phyloP scores from a whole-genome alignment of 805 yeast genomes.

The Teunomyces tritomae region DNA sequence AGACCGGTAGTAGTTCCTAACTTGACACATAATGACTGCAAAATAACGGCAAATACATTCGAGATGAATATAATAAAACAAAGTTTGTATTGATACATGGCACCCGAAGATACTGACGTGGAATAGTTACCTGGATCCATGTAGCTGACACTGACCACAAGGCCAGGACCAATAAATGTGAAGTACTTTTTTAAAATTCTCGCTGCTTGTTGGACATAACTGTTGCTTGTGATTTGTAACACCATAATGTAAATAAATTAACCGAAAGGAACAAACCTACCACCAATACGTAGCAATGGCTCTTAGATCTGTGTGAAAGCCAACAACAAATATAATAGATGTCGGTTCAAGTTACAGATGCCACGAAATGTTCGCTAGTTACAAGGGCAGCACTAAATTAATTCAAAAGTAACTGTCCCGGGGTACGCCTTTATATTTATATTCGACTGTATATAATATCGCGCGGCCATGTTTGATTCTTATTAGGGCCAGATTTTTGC shows the following conservation, averaged over 20 bases:
- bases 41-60: constrained; percentile 78
- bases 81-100: constrained; percentile 69
- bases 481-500: background rate
- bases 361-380: too few species aligned
- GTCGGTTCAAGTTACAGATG: too few species aligned
- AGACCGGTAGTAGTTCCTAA: constrained; percentile 88
- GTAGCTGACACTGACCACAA: constrained; percentile 85
- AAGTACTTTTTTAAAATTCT: constrained; percentile 49
- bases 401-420: too few species aligned
- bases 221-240: background rate
- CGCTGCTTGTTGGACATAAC: background rate
- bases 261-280: too few species aligned
- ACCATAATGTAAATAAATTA: background rate
- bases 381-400: too few species aligned
- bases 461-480: background rate
- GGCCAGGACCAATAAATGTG: constrained; percentile 81
- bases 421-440: too few species aligned
- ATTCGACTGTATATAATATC: too few species aligned
- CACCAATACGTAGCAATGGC: too few species aligned
- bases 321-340: too few species aligned
- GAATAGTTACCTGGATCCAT: constrained; percentile 95
- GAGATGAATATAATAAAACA: constrained; percentile 71
- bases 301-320: background rate
- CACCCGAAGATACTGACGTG: constrained; percentile 87
- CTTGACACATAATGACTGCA: constrained; percentile 81